Evolutionary conservation across 2,329 filamentous ascomycete genomes (phyloP), one percentile per base, ranked within the genome.

Genomic region (Fonsecaea monophora): DNA sequence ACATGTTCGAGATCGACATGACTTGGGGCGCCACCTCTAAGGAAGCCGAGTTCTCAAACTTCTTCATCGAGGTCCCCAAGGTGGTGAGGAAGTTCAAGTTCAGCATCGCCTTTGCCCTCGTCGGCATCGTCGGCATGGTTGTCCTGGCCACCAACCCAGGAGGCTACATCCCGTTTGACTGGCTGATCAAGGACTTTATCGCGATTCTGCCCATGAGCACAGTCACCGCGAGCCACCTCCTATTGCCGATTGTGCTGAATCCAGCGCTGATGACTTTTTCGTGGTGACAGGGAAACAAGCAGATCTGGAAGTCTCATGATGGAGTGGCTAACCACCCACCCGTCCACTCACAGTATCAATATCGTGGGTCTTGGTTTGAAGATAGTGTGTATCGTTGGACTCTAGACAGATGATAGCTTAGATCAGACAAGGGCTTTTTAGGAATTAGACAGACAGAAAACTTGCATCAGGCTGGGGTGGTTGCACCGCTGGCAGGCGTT

Each of bases 1-100:
- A 96, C 82, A 92, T 95, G 87, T 91, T 95, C 75, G 88, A 91
- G 80, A 88, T 95, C 75, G 86, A 74, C 79, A 94, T 95, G 89
- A 87, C 86, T 1, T 96, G 92, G 92, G 91, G 92, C 59, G 88
- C 92, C 1, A 96, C 92, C 0, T 86, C 89, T 42, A 96, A 96
- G 80, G 92, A 96, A 69, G 65, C 77, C 73, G 64, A 77, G 74
- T 89, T 90, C 75, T 89, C 90, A 37, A 91, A 92, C 78, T 96
- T 96, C 80, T 94, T 94, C 80, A 90, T 92, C 68, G 92, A 95
- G 76, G 87, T 94, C 21, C 90, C 90, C 38, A 91, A 90, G 76
- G 90, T 96, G 50, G 77, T 94, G 59, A 90, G 88, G 78, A 88
- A 87, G 78, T 94, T 94, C 84, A 93, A 90, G 81, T 92, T 77